Conservation (phyloP, 1,284 basidiomycete genomes). For the Prillingera fragicola region DNA sequence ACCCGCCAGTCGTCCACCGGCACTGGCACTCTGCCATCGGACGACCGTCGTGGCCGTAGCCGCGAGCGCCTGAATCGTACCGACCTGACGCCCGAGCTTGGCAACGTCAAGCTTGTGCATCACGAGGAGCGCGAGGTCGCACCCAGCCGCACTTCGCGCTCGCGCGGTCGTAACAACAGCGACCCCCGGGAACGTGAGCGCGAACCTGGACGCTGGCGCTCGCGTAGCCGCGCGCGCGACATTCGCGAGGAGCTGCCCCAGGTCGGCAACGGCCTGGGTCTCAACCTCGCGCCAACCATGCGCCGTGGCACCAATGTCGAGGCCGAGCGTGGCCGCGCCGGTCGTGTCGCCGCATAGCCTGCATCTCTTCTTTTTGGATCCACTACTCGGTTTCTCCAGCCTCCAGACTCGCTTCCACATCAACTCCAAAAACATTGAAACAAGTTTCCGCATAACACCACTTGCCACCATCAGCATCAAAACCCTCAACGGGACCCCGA, state of each 20-base stretch:
- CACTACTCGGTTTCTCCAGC: no score
- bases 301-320: no score
- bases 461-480: no score
- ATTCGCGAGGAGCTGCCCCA: no score
- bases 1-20: not conserved
- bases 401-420: no score
- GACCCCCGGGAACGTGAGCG: constrained; percentile 11
- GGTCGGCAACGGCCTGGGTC: constrained; percentile 7
- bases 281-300: constrained; percentile 14
- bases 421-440: no score
- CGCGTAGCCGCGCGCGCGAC: constrained; percentile 3
- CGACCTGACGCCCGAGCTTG: constrained; percentile 15
- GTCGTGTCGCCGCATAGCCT: constrained; percentile 7
- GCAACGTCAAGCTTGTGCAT: constrained; percentile 18
- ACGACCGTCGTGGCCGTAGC: constrained; percentile 28
- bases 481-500: no score
- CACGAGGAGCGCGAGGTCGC: constrained; percentile 40
- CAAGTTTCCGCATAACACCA: no score
- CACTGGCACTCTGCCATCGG: constrained; percentile 4
- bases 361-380: no score
- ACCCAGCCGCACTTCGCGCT: constrained; percentile 25
- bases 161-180: constrained; percentile 23
- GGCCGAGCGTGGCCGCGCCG: constrained; percentile 4
- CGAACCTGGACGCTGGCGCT: constrained; percentile 5
- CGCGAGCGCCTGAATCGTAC: constrained; percentile 29